A percentile compares a stretch with the other conserved stretches of the same genome.
These are phyloP conservation scores for Perkinsus chesapeaki DNA, from an alignment of 169 alveolate species.

Conservation along the genomic window DNA sequence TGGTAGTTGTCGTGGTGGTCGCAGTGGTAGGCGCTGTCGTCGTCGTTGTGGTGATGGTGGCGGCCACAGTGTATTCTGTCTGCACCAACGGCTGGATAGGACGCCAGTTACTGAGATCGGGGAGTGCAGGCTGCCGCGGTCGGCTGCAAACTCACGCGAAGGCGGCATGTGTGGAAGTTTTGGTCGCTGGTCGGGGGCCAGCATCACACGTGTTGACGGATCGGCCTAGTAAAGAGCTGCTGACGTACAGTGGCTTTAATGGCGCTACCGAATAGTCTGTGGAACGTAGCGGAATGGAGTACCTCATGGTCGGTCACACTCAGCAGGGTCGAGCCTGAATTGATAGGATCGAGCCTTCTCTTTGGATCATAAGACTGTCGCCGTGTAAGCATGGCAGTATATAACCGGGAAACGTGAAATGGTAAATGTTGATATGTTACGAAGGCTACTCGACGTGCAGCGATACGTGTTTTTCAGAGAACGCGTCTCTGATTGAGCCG, in stretches of 20 bases:
- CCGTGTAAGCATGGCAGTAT: too few relatives aligned
- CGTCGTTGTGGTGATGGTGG: not conserved
- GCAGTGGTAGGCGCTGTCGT: not conserved
- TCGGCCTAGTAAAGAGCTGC: not conserved
- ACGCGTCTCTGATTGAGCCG: too few relatives aligned
- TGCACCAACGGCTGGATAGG: not conserved
- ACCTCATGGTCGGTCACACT: not conserved
- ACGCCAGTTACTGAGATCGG: not conserved
- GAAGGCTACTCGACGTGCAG: too few relatives aligned
- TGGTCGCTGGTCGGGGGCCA: not conserved
- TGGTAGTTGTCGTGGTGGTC: not conserved
- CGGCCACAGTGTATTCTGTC: not conserved
- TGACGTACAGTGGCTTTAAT: not conserved
- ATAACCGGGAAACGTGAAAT: too few relatives aligned
- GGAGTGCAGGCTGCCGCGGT: too few relatives aligned
- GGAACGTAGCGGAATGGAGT: not conserved
- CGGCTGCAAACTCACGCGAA: not conserved
- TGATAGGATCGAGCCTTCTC: too few relatives aligned
- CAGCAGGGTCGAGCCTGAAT: not conserved
- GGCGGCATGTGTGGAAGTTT: not conserved
- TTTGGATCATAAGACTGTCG: too few relatives aligned
- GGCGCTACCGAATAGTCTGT: not conserved
- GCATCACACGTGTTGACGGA: not conserved
- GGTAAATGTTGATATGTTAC: too few relatives aligned
- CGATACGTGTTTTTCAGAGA: too few relatives aligned